A percentile compares a stretch with the other conserved stretches of the same genome.
phyloP scores from a whole-genome alignment of 805 yeast species.

The Debaryomyces hansenii region DNA sequence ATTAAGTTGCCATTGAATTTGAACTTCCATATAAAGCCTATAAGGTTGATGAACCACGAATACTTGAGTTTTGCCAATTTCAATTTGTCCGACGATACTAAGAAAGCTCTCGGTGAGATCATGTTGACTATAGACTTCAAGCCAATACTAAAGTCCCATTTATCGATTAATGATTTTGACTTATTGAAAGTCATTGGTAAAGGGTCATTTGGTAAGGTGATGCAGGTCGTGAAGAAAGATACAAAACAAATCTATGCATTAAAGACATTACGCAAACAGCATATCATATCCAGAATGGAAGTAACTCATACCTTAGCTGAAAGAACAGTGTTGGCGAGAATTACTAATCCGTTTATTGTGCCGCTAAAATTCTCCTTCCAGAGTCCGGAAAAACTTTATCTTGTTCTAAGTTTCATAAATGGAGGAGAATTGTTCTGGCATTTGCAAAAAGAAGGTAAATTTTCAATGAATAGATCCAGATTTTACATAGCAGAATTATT shows the following conservation, averaged over 20 bases:
- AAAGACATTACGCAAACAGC: constrained; percentile 90
- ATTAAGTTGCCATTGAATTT: constrained; percentile 61
- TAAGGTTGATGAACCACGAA: constrained; percentile 66
- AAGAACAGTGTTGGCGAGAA: constrained; percentile 89
- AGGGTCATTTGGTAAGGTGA: constrained; percentile 97
- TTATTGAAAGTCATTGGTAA: constrained; percentile 93
- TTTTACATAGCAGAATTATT: constrained; percentile 93
- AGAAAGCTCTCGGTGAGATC: constrained; percentile 47
- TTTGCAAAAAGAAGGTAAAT: constrained; percentile 85
- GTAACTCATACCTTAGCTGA: constrained; percentile 96
- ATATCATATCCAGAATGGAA: constrained; percentile 90
- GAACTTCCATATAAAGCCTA: constrained; percentile 46
- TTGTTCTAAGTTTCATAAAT: constrained; percentile 89
- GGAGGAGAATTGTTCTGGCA: constrained; percentile 98
- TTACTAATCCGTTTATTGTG: constrained; percentile 92
- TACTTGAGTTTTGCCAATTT: constrained; percentile 31
- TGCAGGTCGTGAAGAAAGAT: constrained; percentile 97
- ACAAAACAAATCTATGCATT: constrained; percentile 93
- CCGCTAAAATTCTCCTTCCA: constrained; percentile 96
- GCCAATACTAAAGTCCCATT: constrained; percentile 60
- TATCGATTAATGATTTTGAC: constrained; percentile 90
- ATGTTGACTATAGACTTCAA: constrained; percentile 68
- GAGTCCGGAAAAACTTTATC: constrained; percentile 89
- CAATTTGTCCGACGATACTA: constrained; percentile 45
- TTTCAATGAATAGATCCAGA: constrained; percentile 83